These are phyloP conservation scores for Saccharomycopsis microspora DNA, from an alignment of 805 yeast species.

Conservation along the genomic window DNA sequence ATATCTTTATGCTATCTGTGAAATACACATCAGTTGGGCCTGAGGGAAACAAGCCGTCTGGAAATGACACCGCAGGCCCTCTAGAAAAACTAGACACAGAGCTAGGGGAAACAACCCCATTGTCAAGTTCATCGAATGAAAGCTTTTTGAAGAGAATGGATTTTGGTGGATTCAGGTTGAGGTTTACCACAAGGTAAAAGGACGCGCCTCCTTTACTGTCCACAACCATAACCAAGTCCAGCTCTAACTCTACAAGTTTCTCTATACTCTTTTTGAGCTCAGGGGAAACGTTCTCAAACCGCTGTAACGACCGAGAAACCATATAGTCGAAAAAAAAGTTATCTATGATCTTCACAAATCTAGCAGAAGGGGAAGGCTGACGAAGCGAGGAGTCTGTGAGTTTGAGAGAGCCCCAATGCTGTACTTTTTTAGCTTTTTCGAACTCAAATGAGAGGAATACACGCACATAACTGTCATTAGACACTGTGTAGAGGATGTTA, in stretches of 20 bases:
- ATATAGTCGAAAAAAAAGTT: conserved; percentile 25
- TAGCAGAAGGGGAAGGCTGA: neutral
- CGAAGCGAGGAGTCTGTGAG: conserved; percentile 17
- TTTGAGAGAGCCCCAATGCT: conserved; percentile 41
- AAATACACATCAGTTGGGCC: conserved; percentile 26
- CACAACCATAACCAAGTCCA: conserved; percentile 33
- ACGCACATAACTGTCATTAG: conserved; percentile 46
- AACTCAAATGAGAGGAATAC: conserved; percentile 61
- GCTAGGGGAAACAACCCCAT: neutral
- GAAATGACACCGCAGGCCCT: conserved; percentile 2
- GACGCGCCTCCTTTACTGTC: conserved; percentile 31
- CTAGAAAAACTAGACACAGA: neutral
- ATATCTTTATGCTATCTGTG: conserved; percentile 21
- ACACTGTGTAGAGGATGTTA: conserved; percentile 53
- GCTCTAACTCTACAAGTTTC: conserved; percentile 21
- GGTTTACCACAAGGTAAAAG: conserved; percentile 37
- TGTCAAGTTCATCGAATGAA: conserved; percentile 1
- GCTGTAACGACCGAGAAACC: conserved; percentile 15
- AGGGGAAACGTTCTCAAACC: conserved; percentile 5
- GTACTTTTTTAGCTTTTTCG: conserved; percentile 45
- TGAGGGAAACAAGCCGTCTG: conserved; percentile 13
- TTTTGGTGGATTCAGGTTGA: conserved; percentile 45
- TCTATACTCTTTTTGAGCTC: conserved; percentile 17
- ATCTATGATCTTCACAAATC: conserved; percentile 31
- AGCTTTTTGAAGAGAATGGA: conserved; percentile 32